These are phyloP conservation scores for Ustilago cynodontis DNA, from an alignment of 1,284 basidiomycete genomes.

Conservation along the genomic window DNA sequence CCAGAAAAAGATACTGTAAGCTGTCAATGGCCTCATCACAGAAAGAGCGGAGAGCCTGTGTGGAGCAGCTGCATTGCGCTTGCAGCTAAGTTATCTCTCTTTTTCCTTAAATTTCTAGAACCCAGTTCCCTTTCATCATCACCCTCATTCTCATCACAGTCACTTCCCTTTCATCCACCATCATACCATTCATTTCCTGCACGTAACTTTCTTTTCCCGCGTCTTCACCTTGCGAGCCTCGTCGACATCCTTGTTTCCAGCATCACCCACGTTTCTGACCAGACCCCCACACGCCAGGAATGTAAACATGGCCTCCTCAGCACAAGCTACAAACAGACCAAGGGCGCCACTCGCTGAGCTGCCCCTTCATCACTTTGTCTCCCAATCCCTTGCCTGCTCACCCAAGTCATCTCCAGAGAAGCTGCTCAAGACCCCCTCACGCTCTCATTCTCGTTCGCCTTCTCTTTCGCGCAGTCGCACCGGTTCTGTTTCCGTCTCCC, in stretches of 20 bases:
- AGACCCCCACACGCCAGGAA: neutral
- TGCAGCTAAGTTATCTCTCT: too few species aligned
- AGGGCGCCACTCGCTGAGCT: slow-evolving; percentile 39
- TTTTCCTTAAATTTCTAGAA: neutral
- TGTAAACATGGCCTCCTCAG: slow-evolving; percentile 21
- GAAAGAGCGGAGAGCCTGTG: neutral
- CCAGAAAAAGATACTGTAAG: neutral
- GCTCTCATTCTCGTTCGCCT: slow-evolving; percentile 43
- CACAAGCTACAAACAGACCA: slow-evolving; percentile 12
- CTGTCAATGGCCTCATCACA: slow-evolving; percentile 3
- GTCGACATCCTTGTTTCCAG: neutral
- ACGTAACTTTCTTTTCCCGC: neutral
- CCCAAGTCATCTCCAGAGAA: slow-evolving; percentile 24
- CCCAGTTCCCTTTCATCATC: neutral
- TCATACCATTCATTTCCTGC: slow-evolving; percentile 7
- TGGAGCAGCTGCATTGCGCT: slow-evolving; percentile 3
- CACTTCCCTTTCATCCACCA: slow-evolving; percentile 22
- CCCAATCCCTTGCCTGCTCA: slow-evolving; percentile 30
- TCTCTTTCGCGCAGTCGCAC: slow-evolving; percentile 33
- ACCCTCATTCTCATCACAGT: too few species aligned
- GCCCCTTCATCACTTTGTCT: slow-evolving; percentile 42
- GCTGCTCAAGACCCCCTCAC: slow-evolving; percentile 39
- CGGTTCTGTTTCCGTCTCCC: slow-evolving; percentile 40
- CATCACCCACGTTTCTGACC: neutral
- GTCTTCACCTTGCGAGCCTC: neutral